A percentile compares a stretch with the other conserved stretches of the same genome.
Conservation (phyloP, 202 grass and related monocot species). For the Setaria italica region DNA sequence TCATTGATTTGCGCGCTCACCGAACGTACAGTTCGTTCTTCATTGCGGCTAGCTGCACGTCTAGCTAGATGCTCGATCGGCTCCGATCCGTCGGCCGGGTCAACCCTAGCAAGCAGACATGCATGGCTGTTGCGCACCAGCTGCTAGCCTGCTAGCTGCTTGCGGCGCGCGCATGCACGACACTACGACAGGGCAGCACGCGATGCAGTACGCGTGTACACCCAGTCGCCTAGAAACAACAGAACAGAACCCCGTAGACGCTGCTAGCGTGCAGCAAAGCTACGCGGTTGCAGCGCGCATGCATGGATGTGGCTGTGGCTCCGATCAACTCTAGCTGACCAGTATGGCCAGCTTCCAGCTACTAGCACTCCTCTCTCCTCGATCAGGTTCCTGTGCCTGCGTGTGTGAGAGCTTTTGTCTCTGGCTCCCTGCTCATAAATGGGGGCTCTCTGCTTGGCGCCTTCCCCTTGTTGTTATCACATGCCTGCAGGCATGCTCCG, state of each 20-base stretch:
- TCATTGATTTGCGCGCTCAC: constrained; percentile 28
- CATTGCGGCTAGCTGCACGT: neutral
- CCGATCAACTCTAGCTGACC: too few species aligned
- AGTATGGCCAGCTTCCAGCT: neutral
- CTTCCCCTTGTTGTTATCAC: constrained; percentile 65
- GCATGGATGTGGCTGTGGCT: too few species aligned
- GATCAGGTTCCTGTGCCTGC: neutral
- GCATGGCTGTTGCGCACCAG: neutral
- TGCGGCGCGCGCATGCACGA: neutral
- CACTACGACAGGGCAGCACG: neutral
- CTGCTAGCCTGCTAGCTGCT: neutral
- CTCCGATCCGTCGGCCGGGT: neutral
- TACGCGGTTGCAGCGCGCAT: neutral
- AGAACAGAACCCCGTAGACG: neutral
- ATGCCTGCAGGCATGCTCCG: constrained; percentile 16
- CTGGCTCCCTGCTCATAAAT: constrained; percentile 43
- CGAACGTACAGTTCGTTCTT: neutral
- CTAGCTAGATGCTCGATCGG: neutral
- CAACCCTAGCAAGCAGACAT: constrained; percentile 20
- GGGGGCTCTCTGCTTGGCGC: constrained; percentile 46
- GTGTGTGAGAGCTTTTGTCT: neutral
- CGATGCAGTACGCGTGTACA: neutral
- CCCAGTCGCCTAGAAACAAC: neutral
- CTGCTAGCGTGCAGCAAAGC: neutral
- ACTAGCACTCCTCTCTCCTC: neutral